phyloP scores from a whole-genome alignment of 495 filamentous ascomycete species.

The Trichoderma gamsii region DNA sequence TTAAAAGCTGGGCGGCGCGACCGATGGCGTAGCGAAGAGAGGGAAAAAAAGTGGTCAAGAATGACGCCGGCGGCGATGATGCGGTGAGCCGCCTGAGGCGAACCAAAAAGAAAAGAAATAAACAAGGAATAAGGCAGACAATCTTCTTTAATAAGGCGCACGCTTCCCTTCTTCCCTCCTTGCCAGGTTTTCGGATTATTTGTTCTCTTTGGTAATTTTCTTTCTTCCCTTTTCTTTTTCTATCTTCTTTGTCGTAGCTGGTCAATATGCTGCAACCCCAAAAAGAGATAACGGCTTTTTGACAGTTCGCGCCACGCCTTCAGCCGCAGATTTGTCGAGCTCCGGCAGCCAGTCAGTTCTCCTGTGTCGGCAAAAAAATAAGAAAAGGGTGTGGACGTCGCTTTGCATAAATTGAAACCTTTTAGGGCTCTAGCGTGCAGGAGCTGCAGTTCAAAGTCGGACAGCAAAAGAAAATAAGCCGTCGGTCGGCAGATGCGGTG shows the following conservation, averaged over 20 bases:
- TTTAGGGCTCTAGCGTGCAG: neutral
- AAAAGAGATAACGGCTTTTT: neutral
- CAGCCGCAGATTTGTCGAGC: slow-evolving; percentile 9
- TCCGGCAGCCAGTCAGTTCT: neutral
- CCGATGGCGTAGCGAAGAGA: neutral
- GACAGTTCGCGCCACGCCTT: neutral
- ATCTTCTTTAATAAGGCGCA: neutral
- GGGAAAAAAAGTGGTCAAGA: neutral
- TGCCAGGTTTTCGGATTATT: neutral
- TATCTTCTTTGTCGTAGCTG: neutral
- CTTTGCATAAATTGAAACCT: neutral
- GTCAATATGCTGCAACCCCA: neutral
- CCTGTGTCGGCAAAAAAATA: neutral
- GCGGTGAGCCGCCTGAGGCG: neutral
- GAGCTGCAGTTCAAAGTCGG: neutral
- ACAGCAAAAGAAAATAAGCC: neutral
- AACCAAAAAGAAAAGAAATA: neutral
- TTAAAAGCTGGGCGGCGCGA: slow-evolving; percentile 16
- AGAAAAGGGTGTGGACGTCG: neutral
- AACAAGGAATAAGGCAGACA: neutral
- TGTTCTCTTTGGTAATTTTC: neutral
- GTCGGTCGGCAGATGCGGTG: neutral
- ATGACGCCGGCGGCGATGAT: neutral
- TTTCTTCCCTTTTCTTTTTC: too few species aligned
- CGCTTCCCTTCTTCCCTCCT: neutral